Evolutionary conservation across 257 asterid species (phyloP).

Genomic region (Parsonsia alboflavescens): DNA sequence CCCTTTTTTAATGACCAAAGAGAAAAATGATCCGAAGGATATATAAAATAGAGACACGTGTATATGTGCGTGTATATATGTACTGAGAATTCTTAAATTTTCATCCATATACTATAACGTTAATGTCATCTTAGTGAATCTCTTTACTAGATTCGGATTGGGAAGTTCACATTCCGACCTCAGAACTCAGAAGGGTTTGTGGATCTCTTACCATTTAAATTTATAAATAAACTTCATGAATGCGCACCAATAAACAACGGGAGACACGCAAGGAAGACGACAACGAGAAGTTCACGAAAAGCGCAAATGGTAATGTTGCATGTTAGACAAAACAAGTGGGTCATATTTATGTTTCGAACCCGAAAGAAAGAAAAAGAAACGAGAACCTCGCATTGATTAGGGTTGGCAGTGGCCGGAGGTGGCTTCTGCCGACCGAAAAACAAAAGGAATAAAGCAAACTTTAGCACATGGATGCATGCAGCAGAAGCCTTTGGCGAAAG

Average conservation of each 20-base stretch:
- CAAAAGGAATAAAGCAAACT: conserved; percentile 37
- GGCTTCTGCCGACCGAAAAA: conserved; percentile 29
- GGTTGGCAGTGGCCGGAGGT: conserved; percentile 9
- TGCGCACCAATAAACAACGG: not conserved
- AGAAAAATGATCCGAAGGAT: no score
- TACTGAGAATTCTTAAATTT: no score
- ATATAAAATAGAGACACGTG: not conserved
- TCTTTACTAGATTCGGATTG: no score
- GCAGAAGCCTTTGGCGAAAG: not conserved
- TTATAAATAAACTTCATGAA: not conserved
- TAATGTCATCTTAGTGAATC: no score
- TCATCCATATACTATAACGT: no score
- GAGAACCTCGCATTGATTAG: not conserved
- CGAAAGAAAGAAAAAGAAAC: not conserved
- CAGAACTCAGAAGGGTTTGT: no score
- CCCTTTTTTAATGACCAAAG: no score
- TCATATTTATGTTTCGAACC: conserved; percentile 11
- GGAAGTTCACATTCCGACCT: no score
- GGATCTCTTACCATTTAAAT: not conserved
- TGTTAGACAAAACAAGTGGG: conserved; percentile 34
- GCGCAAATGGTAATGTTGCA: conserved; percentile 15
- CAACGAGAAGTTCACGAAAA: not conserved
- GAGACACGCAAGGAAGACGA: conserved; percentile 8
- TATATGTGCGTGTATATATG: no score
- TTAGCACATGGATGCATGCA: conserved; percentile 28